These are phyloP conservation scores for Dittrichia graveolens DNA, from an alignment of 129 eudicot species.

Conservation along the genomic window DNA sequence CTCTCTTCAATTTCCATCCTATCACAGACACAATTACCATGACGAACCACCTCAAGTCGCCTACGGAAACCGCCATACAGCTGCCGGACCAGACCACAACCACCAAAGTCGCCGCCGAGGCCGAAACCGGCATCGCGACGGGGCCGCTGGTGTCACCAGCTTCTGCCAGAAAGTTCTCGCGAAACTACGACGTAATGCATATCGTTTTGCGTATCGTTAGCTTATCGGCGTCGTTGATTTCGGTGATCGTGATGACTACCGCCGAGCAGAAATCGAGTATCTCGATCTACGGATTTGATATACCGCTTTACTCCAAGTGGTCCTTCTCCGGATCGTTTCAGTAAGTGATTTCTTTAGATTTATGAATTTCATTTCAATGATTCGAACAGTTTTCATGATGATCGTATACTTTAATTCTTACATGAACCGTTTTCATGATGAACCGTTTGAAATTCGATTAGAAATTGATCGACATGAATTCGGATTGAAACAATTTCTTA, in stretches of 20 bases:
- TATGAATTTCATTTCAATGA: background rate
- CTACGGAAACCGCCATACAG: constrained; percentile 43
- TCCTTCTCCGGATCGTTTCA: constrained; percentile 74
- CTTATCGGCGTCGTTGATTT: constrained; percentile 50
- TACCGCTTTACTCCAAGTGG: constrained; percentile 76
- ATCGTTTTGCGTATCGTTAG: constrained; percentile 47
- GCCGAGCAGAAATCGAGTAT: constrained; percentile 60
- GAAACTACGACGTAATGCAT: constrained; percentile 41
- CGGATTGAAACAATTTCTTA: background rate
- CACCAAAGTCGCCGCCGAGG: constrained; percentile 35
- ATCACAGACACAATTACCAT: constrained; percentile 2
- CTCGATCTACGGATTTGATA: constrained; percentile 58
- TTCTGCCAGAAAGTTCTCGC: constrained; percentile 24
- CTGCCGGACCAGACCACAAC: constrained; percentile 31
- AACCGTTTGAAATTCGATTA: background rate
- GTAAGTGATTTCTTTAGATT: constrained; percentile 41
- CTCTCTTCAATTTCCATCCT: background rate
- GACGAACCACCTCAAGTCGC: constrained; percentile 32
- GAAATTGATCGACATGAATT: background rate
- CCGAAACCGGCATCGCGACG: constrained; percentile 30
- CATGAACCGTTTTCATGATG: no score
- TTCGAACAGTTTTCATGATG: background rate
- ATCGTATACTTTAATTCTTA: background rate
- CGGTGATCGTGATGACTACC: constrained; percentile 55
- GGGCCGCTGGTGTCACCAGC: constrained; percentile 28